Conservation (phyloP, 108 stramenopile species). For the Hondaea fermentalgiana region DNA sequence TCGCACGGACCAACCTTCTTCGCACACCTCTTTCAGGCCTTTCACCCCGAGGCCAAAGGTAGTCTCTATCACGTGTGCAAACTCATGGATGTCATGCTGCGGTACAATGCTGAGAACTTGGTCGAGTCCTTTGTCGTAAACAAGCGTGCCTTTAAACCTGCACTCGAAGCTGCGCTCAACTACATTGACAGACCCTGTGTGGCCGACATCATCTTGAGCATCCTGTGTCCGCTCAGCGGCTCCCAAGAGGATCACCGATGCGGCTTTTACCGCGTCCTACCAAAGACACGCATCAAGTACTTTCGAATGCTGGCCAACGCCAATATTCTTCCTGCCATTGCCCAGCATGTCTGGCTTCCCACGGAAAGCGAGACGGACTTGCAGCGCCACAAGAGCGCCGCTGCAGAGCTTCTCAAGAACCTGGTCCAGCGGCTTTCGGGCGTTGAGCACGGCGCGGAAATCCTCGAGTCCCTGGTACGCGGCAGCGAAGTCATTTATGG, state of each 20-base stretch:
- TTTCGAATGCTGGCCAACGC: neutral
- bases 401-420: neutral
- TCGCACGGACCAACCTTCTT: neutral
- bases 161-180: neutral
- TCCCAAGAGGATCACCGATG: neutral
- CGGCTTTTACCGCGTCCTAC: neutral
- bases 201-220: neutral
- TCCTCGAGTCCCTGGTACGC: neutral
- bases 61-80: slow-evolving; percentile 17
- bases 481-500: neutral
- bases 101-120: neutral
- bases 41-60: neutral
- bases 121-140: neutral
- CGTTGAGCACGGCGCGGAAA: neutral
- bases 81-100: neutral
- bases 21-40: neutral
- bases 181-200: neutral
- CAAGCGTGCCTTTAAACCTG: neutral
- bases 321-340: neutral
- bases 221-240: neutral
- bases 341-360: neutral
- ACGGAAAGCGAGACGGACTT: neutral
- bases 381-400: neutral
- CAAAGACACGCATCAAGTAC: neutral
- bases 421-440: neutral